Base-by-base conservation (phyloP, 2,329 filamentous ascomycete species). In the Diplodia mutila region DNA sequence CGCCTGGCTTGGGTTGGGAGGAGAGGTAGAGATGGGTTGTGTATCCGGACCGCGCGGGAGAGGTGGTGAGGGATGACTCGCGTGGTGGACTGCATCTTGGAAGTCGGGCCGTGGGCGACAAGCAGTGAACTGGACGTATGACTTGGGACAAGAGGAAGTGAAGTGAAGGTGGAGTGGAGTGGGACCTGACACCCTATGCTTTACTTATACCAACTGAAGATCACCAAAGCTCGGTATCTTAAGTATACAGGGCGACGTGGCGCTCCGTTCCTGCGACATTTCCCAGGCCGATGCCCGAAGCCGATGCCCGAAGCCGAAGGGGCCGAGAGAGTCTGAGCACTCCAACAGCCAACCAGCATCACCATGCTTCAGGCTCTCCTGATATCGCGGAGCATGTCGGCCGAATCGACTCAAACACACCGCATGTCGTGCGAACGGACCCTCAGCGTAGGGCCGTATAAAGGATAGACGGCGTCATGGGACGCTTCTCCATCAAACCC, bases 271-370 rank as follows among this genome's bases (percentile, higher is more conserved):
- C 18, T 37, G 27, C 49, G 21, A 16, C 18, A 27, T n/a, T 37
- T 57, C 9, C 46, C 23, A 34, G 18, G 37, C 64, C 64, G 64
- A 66, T 49, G 39, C 64, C 64, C 64, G 64, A 66, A 37, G 39
- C 64, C 64, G 64, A 57, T 42, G 34, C 61, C 63, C 63, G 63
- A 65, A 53, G 16, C 63, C 63, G 64, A 66, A 34, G 39, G 34
- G 52, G 52, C 59, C 53, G 64, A 66, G 64, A 54, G 59, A 9
- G 42, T 37, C 59, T 46, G 46, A 51, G 59, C 59, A 23, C n/a
- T 0, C 27, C 27, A 34, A 18, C 42, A 25, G 21, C 46, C 42
- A 25, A 9, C 14, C 23, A 12, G 21, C 18, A 25, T 61, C 16
- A 9, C 18, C 12, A 27, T 3, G 8, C 23, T 21, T 42, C 7